Evolutionary conservation across 371 early-diverging fungal genomes (phyloP).

Genomic region (Nematocida homosporus): DNA sequence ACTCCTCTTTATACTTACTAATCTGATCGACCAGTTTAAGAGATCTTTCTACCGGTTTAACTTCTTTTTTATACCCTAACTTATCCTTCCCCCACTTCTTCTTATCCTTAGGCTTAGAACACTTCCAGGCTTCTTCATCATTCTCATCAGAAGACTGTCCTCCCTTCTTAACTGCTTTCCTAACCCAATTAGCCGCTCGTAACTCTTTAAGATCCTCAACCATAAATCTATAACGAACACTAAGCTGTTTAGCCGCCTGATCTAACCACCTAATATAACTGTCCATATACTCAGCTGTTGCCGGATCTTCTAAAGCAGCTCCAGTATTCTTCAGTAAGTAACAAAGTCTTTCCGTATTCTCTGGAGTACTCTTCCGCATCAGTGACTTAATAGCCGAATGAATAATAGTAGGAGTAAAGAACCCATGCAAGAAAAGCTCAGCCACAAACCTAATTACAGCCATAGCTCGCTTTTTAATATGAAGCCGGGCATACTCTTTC

Average conservation of each 20-base stretch:
- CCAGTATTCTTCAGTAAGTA: constrained; percentile 45
- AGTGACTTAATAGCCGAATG: constrained; percentile 2
- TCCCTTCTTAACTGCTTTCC: not conserved
- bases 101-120: constrained; percentile 41
- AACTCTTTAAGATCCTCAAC: constrained; percentile 44
- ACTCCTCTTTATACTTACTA: constrained; percentile 3
- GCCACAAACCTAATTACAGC: constrained; percentile 9
- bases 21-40: constrained; percentile 16
- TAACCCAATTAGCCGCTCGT: constrained; percentile 13
- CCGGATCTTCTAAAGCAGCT: not conserved
- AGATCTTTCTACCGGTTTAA: not conserved
- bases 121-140: constrained; percentile 9
- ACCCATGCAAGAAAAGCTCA: constrained; percentile 13
- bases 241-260: not conserved
- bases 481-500: constrained; percentile 35
- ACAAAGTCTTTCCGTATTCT: constrained; percentile 44
- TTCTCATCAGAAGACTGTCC: not conserved
- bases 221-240: constrained; percentile 36
- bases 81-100: constrained; percentile 9
- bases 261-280: constrained; percentile 45
- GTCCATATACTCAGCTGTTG: not conserved
- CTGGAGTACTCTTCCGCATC: constrained; percentile 7
- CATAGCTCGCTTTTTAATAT: constrained; percentile 35
- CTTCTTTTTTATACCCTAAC: not conserved
- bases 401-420: constrained; percentile 17